phyloP scores from a whole-genome alignment of 495 filamentous ascomycete genomes.

The Pseudoneurospora amorphoporcata region DNA sequence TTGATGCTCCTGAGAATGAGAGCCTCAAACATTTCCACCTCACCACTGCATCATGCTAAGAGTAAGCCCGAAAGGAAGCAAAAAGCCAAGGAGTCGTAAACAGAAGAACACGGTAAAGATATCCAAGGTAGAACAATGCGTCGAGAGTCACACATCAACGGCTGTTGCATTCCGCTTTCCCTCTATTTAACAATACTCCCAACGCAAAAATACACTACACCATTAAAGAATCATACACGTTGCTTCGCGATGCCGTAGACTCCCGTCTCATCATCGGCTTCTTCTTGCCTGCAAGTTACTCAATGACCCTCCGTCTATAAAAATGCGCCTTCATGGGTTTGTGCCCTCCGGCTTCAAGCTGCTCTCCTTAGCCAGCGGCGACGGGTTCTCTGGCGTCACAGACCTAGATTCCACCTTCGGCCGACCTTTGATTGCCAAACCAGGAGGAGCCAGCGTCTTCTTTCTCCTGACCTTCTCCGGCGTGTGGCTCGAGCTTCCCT shows the following conservation, averaged over 20 bases:
- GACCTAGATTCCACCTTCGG: constrained; percentile 35
- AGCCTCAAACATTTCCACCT: neutral
- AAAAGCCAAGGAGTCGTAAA: neutral
- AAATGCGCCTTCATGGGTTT: neutral
- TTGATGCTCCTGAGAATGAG: neutral
- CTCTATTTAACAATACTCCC: neutral
- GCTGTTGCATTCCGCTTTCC: neutral
- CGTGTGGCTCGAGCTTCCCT: constrained; percentile 36
- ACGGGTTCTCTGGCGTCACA: constrained; percentile 40
- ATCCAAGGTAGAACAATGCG: neutral
- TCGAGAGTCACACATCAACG: neutral
- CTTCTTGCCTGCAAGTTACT: neutral
- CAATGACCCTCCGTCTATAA: neutral
- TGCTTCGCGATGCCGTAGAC: neutral
- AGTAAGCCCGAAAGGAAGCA: neutral
- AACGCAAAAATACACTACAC: neutral
- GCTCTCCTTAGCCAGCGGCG: constrained; percentile 39
- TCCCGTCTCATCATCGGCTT: neutral
- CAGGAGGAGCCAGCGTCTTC: constrained; percentile 18
- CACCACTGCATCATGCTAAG: neutral
- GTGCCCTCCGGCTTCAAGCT: constrained; percentile 14
- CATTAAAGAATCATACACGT: neutral
- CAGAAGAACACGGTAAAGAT: neutral
- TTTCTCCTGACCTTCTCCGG: constrained; percentile 41
- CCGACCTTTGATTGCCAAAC: constrained; percentile 24